Conservation (phyloP, 2,329 filamentous ascomycete species). For the Botrytis elliptica region DNA sequence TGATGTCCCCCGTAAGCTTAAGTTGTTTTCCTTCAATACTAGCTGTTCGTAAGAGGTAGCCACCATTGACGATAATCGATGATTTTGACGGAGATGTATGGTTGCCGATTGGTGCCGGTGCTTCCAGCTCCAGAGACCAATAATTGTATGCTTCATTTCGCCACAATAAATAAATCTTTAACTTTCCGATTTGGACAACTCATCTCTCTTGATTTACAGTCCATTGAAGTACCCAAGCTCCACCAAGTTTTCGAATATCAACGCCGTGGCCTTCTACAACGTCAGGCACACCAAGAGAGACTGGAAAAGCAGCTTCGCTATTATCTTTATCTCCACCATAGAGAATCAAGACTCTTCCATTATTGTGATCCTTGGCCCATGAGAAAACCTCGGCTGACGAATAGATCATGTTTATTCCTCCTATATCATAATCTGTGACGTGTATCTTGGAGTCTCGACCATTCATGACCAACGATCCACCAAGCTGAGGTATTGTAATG, state of each 20-base stretch:
- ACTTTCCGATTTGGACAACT: slow-evolving; percentile 47
- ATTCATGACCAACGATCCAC: slow-evolving; percentile 54
- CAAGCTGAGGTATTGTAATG: slow-evolving; percentile 56
- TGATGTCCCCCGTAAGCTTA: slow-evolving; percentile 66
- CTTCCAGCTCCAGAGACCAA: slow-evolving; percentile 48
- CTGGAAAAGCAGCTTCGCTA: slow-evolving; percentile 52
- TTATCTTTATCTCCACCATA: slow-evolving; percentile 60
- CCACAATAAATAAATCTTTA: slow-evolving; percentile 43
- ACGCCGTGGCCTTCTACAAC: slow-evolving; percentile 13
- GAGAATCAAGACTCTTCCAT: slow-evolving; percentile 56
- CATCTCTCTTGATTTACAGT: slow-evolving; percentile 48
- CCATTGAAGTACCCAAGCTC: slow-evolving; percentile 50
- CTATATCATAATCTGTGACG: slow-evolving; percentile 62
- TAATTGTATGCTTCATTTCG: slow-evolving; percentile 65
- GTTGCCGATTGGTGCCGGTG: slow-evolving; percentile 14
- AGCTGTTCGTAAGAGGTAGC: slow-evolving; percentile 61
- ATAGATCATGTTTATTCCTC: slow-evolving; percentile 56
- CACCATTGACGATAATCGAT: slow-evolving; percentile 56
- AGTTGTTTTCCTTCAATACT: slow-evolving; percentile 53
- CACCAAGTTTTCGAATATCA: neutral
- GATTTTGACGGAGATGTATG: slow-evolving; percentile 20
- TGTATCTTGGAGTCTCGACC: slow-evolving; percentile 65
- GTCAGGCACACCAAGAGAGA: slow-evolving; percentile 1
- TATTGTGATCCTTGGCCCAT: slow-evolving; percentile 56
- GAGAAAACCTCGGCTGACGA: slow-evolving; percentile 67